Evolutionary conservation across 169 alveolate species (phyloP).

Genomic region (Plasmodium reichenowi): DNA sequence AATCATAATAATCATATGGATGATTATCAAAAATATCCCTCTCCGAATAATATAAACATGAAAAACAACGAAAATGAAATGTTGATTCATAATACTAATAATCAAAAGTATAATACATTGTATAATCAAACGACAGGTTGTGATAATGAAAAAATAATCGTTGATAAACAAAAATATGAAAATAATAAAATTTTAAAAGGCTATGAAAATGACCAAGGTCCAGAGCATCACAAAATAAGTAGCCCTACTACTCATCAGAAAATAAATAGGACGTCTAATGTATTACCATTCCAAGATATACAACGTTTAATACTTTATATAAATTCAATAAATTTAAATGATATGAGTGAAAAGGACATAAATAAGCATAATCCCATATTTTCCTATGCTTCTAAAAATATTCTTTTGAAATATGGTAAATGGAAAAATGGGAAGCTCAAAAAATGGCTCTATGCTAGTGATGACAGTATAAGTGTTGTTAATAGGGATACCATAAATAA

Average conservation of each 20-base stretch:
- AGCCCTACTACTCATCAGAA: too few relatives aligned
- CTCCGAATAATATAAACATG: too few relatives aligned
- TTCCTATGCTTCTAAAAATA: slow-evolving; percentile 38
- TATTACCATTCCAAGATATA: slow-evolving; percentile 24
- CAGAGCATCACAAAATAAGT: too few relatives aligned
- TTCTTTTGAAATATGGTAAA: slow-evolving; percentile 52
- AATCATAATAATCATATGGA: too few relatives aligned
- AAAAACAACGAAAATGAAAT: too few relatives aligned
- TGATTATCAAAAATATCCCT: too few relatives aligned
- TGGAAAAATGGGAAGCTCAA: slow-evolving; percentile 68
- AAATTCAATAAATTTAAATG: slow-evolving; percentile 41
- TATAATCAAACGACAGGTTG: too few relatives aligned
- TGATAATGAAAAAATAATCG: too few relatives aligned
- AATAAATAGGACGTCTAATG: too few relatives aligned
- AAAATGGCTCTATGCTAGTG: slow-evolving; percentile 56
- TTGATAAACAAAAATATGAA: slow-evolving; percentile 1
- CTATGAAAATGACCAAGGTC: background rate
- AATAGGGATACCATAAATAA: background rate
- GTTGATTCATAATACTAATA: too few relatives aligned
- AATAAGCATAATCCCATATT: slow-evolving; percentile 26
- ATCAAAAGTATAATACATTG: too few relatives aligned
- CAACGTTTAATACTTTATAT: slow-evolving; percentile 23
- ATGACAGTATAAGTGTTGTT: background rate
- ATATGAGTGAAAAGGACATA: slow-evolving; percentile 42
- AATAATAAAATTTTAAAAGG: background rate